Evolutionary conservation across 2,329 filamentous ascomycete genomes (phyloP).

Genomic region (Grosmannia serpens): DNA sequence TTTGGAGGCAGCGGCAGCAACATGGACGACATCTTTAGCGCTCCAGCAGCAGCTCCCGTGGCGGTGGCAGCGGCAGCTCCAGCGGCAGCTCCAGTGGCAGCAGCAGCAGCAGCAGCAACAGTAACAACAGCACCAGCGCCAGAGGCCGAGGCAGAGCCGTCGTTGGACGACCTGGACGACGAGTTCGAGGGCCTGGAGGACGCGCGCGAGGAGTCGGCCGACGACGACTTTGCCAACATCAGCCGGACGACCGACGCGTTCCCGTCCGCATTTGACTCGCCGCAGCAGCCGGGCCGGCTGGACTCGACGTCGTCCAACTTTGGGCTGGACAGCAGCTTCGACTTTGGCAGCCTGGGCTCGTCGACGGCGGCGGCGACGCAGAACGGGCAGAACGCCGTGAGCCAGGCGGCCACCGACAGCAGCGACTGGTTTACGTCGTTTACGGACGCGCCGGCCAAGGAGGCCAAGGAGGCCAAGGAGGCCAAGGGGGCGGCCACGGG

Average conservation of each 20-base stretch:
- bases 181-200: conserved; percentile 78
- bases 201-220: conserved; percentile 67
- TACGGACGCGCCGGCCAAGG: not conserved
- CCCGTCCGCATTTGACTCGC: conserved; percentile 70
- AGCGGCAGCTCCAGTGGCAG: not conserved
- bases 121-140: not conserved
- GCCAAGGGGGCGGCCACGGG: conserved; percentile 11
- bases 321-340: conserved; percentile 45
- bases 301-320: conserved; percentile 28
- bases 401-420: conserved; percentile 22
- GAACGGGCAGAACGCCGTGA: conserved; percentile 21
- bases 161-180: conserved; percentile 60
- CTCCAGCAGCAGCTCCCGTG: not conserved
- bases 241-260: conserved; percentile 67
- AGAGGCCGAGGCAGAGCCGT: not conserved
- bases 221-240: conserved; percentile 69
- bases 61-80: not conserved
- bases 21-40: not conserved
- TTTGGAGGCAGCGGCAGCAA: not conserved
- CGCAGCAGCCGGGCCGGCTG: conserved; percentile 36
- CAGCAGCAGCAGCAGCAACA: not conserved
- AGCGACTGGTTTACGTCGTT: conserved; percentile 58
- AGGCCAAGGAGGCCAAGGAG: conserved; percentile 13
- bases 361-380: conserved; percentile 19
- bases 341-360: conserved; percentile 39